Evolutionary conservation across 108 stramenopile species (phyloP), one percentile per base, ranked within the genome.

Genomic region (Cyclotella distinguenda): DNA sequence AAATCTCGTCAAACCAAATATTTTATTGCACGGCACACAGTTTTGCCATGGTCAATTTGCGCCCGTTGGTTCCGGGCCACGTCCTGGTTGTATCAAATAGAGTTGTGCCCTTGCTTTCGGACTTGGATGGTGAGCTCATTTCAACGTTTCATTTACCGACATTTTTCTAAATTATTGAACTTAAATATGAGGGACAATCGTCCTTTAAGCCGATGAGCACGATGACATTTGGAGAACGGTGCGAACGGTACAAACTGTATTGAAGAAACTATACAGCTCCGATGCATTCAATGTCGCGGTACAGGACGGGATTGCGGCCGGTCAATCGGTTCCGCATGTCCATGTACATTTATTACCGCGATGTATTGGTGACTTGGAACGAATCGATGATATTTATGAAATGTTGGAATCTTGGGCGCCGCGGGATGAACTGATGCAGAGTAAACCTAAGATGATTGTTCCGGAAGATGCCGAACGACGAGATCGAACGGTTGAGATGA

Each of bases 281-380:
- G 54, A 76, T 18, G 91, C 82, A 43, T 88, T 89, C 60, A 96
- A 94, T 71, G 89, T 96, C 2, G 91, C 95, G 30, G 88, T 93
- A 6, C 95, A 96, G 51, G 95, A 96, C 72, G 95, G 95, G 8
- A 16, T 13, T 31, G 81, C 60, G 1, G 90, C 93, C 0, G 95
- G 95, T 18, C 95, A 96, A 65, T 77, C 76, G 12, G 93, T 96
- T 5, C 89, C 91, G 2, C 95, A 96, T 80, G 91, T 87, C 0
- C 95, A 96, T 62, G 91, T 96, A 1, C 95, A 96, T 67, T 82
- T 96, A 9, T 60, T 96, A 33, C 95, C 95, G 1, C 64, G 95
- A 6, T 44, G 38, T 38, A 49, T 28, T 3, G 82, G 85, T 23
- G 90, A 95, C 70, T 87, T 88, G 21, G 76, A 85, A 68, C 69